phyloP scores from a whole-genome alignment of 208 protist species.

The Leishmania mexicana region DNA sequence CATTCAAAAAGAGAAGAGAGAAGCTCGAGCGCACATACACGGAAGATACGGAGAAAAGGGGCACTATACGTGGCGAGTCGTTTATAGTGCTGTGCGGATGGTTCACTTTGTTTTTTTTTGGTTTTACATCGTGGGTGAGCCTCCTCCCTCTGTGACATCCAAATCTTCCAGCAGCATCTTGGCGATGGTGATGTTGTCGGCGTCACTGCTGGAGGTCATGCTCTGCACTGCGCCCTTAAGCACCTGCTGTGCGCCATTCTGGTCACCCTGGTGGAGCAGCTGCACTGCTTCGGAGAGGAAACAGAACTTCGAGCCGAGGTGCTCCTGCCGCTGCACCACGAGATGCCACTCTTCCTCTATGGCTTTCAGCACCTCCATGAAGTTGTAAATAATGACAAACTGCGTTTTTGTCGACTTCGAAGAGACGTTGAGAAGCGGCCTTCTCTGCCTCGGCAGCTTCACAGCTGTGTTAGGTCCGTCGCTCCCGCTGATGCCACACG shows the following conservation, averaged over 20 bases:
- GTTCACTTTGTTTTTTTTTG: neutral
- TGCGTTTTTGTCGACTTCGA: conserved; percentile 1
- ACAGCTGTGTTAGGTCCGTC: neutral
- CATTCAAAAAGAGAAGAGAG: neutral
- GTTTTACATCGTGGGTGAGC: conserved; percentile 7
- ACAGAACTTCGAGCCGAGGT: conserved; percentile 45
- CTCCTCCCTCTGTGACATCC: conserved; percentile 15
- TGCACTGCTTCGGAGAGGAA: conserved; percentile 62
- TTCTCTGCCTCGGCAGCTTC: conserved; percentile 5
- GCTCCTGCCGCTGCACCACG: conserved; percentile 60
- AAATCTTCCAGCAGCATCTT: conserved; percentile 59
- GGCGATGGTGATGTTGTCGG: conserved; percentile 43
- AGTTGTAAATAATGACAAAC: conserved; percentile 66
- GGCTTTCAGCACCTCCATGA: conserved; percentile 35
- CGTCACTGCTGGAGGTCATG: conserved; percentile 5
- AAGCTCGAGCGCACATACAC: neutral
- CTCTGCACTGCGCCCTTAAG: conserved; percentile 23
- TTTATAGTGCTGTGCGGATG: no score
- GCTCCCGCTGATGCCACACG: conserved; percentile 45
- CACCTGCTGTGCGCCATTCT: conserved; percentile 24
- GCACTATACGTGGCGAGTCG: neutral
- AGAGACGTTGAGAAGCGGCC: neutral
- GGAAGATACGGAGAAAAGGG: neutral
- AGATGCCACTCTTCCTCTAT: conserved; percentile 81
- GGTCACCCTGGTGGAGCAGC: conserved; percentile 58